Conservation (phyloP, 106 monocot species). For the Gastrodia elata region DNA sequence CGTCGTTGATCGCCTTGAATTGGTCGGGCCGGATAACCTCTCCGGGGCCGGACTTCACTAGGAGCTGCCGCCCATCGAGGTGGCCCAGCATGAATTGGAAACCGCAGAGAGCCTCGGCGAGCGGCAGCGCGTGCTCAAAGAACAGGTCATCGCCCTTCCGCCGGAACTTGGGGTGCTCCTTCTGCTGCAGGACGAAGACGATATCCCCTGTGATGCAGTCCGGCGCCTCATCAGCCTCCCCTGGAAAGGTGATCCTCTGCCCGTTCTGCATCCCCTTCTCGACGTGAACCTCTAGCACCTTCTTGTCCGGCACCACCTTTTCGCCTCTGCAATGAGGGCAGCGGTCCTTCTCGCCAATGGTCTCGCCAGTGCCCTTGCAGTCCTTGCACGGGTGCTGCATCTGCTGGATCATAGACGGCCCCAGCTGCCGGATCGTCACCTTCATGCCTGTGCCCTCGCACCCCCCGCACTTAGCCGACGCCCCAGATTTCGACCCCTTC, state of each 20-base stretch:
- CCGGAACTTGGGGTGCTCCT: constrained; percentile 17
- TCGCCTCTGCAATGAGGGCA: constrained; percentile 48
- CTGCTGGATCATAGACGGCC: constrained; percentile 80
- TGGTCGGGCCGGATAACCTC: constrained; percentile 32
- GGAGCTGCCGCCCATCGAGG: constrained; percentile 2
- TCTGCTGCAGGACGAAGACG: constrained; percentile 44
- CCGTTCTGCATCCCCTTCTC: constrained; percentile 46
- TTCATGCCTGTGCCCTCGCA: constrained; percentile 85
- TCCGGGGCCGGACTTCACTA: background rate
- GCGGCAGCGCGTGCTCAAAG: constrained; percentile 34
- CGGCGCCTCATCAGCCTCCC: constrained; percentile 62
- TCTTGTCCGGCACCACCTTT: constrained; percentile 53
- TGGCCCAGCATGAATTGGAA: constrained; percentile 19
- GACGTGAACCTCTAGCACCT: constrained; percentile 42
- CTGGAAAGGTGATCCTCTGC: constrained; percentile 47
- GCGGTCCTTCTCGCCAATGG: constrained; percentile 47
- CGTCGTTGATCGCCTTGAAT: constrained; percentile 24
- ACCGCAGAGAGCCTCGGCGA: constrained; percentile 46
- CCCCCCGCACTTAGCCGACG: constrained; percentile 52
- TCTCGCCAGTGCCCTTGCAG: constrained; percentile 77
- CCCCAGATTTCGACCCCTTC: constrained; percentile 88
- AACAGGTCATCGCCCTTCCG: constrained; percentile 58
- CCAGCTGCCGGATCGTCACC: constrained; percentile 65
- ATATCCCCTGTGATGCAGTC: constrained; percentile 41
- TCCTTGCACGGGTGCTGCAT: constrained; percentile 92